phyloP scores from a whole-genome alignment of 2,329 filamentous ascomycete genomes.

The Aspergillus pseudotamarii region DNA sequence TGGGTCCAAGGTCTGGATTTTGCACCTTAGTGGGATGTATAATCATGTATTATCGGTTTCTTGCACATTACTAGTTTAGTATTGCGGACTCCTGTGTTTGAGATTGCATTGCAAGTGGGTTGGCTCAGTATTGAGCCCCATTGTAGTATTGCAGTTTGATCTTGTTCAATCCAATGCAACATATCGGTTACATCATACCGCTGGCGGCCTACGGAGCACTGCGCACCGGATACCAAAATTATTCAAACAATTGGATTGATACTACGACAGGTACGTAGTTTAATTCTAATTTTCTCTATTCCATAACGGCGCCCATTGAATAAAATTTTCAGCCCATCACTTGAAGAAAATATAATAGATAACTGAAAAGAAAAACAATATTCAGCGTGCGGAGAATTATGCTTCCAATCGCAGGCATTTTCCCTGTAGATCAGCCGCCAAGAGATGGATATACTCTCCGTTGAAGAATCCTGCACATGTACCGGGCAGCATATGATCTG shows the following conservation, averaged over 20 bases:
- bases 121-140: not conserved
- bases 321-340: not conserved
- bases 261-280: too few relatives aligned
- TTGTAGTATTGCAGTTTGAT: not conserved
- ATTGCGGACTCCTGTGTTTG: not conserved
- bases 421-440: not conserved
- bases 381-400: not conserved
- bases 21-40: conserved; percentile 2
- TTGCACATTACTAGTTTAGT: conserved; percentile 4
- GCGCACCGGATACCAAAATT: not conserved
- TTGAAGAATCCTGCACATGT: not conserved
- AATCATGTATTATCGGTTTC: not conserved
- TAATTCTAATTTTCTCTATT: not conserved
- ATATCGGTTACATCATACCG: conserved; percentile 5
- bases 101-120: not conserved
- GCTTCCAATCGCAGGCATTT: conserved; percentile 1
- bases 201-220: not conserved
- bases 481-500: conserved; percentile 2
- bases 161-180: not conserved
- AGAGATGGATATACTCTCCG: not conserved
- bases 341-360: not conserved
- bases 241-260: not conserved
- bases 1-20: not conserved
- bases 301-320: not conserved
- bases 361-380: not conserved